Percentiles rank a stretch among this genome's conserved stretches.
Conservation (phyloP, 805 yeast genomes). For the Allodekkera sacchari region DNA sequence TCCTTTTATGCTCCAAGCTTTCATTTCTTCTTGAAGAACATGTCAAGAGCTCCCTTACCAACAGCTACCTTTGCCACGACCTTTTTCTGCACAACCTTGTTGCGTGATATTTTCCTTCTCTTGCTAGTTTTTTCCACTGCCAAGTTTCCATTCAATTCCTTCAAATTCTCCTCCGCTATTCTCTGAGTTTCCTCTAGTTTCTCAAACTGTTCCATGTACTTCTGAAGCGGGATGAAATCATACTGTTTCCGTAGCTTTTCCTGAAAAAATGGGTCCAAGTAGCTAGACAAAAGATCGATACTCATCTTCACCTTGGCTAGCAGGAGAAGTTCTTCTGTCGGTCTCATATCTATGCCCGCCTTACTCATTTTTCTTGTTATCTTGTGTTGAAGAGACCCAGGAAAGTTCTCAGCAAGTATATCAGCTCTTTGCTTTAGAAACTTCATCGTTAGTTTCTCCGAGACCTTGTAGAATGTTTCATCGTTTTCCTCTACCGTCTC, state of each 20-base stretch:
- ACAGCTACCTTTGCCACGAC: constrained; percentile 34
- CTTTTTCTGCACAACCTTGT: constrained; percentile 22
- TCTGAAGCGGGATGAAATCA: constrained; percentile 13
- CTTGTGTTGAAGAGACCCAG: constrained; percentile 18
- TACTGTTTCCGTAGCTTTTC: constrained; percentile 13
- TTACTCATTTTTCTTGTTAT: constrained; percentile 6
- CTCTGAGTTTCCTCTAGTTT: constrained; percentile 13
- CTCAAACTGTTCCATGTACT: constrained; percentile 13
- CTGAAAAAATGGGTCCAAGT: constrained; percentile 26
- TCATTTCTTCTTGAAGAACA: constrained; percentile 43
- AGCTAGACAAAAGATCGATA: constrained; percentile 40
- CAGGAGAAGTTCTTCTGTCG: constrained; percentile 24
- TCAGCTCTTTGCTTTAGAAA: constrained; percentile 32
- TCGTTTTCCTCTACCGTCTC: constrained; percentile 35
- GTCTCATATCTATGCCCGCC: constrained; percentile 8
- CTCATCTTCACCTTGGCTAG: constrained; percentile 32
- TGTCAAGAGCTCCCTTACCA: constrained; percentile 64
- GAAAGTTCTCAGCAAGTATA: constrained; percentile 29
- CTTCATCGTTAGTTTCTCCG: constrained; percentile 27
- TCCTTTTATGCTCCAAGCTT: not conserved
- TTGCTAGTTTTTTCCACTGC: constrained; percentile 12
- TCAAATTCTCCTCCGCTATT: constrained; percentile 25
- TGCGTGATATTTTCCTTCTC: constrained; percentile 15
- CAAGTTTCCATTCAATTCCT: constrained; percentile 22
- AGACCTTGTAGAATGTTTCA: constrained; percentile 37